Conservation (phyloP, 2,329 filamentous ascomycete genomes). For the Aureobasidium sp. region DNA sequence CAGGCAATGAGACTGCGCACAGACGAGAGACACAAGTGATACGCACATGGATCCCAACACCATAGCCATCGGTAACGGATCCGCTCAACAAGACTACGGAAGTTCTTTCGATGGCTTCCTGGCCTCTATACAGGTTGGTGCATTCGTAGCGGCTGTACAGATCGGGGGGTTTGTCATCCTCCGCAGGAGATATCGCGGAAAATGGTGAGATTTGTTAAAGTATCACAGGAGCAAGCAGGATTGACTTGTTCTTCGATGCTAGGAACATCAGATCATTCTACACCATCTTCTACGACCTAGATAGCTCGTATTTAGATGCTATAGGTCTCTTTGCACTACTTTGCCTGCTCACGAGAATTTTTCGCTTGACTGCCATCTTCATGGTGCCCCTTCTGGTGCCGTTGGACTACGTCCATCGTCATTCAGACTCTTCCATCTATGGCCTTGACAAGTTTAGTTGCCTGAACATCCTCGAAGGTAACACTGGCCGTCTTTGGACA, state of each 20-base stretch:
- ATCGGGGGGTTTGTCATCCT: background rate
- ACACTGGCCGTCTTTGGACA: background rate
- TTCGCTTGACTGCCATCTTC: background rate
- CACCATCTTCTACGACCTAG: background rate
- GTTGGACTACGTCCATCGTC: background rate
- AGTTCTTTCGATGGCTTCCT: background rate
- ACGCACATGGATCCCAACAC: background rate
- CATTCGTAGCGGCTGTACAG: background rate
- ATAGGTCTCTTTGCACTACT: background rate
- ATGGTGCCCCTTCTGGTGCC: background rate
- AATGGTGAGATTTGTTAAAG: background rate
- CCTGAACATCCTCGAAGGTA: background rate
- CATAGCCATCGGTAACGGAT: background rate
- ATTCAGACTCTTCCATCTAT: background rate
- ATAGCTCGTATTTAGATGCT: background rate
- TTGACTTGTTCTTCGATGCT: background rate
- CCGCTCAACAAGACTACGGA: background rate
- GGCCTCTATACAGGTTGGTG: background rate
- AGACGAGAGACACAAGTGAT: background rate
- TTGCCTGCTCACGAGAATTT: background rate
- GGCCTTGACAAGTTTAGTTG: slow-evolving; percentile 4
- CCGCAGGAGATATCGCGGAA: background rate
- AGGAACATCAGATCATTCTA: too few species aligned
- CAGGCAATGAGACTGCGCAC: background rate
- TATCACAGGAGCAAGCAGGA: background rate